Base-by-base conservation (phyloP, 768 basidiomycete genomes). In the Termitomyces sp. region DNA sequence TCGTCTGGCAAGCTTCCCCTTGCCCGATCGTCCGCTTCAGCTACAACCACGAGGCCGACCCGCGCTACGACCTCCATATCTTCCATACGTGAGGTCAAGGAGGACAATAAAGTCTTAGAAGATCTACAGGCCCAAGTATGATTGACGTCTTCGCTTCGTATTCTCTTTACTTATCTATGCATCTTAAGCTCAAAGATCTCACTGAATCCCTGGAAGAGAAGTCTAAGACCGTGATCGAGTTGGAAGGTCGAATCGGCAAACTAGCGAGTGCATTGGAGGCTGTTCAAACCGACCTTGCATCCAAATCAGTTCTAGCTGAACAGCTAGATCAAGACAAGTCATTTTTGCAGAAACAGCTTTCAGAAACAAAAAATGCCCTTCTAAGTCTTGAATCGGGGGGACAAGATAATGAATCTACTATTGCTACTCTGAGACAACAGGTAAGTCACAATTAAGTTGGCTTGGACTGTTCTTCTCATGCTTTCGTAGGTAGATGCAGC, bases 21-120 rank as follows among this genome's bases (percentile, higher is more conserved):
- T 32, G 65, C 73, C 40, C 70, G 75, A 29, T 69, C 72, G 38
- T 53, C 61, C 14, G n/a, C 50, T 20, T 65, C 71, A 59, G 68
- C 77, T 32, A 63, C 78, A 56, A 67, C 76, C 34, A 66, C 77
- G 9, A 82, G 77, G 59, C 63, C 83, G 46, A 71, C 81, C 58
- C 79, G 83, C 17, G 72, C 82, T 34, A 67, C 83, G 43, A 75
- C 79, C 31, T 92, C 91, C 14, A 85, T 92, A 52, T 81, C 88
- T n/a, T 91, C 91, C 9, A 86, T 92, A 61, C 82, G 80, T 61
- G 91, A 91, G 66, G 76, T 87, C 17, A 84, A 81, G 63, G 87
- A 86, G 63, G 86, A 86, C 64, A 76, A 73, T n/a, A 84, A 83
- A 67, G 81, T 72, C 12, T 63, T 85, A 25, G 79, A 81, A 59